Base-by-base conservation (phyloP, 257 asterid genomes). In the Solanum neorickii region DNA sequence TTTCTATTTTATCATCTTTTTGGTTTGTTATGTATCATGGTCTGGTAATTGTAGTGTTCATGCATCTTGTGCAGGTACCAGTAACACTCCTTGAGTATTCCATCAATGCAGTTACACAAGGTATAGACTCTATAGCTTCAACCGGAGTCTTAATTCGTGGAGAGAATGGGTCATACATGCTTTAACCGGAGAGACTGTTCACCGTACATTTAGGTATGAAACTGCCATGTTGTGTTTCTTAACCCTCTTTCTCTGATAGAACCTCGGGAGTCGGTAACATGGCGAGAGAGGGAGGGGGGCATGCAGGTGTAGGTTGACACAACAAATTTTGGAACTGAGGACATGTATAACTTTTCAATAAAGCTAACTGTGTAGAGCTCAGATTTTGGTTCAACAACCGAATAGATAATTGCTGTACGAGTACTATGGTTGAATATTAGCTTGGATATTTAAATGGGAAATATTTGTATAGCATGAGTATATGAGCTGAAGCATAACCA, bases 91-190 rank as follows among this genome's bases (percentile, higher is more conserved):
- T 93, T 0, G 98, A 94, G 93, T 95, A 97, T 89, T 90, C 98
- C 84, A 77, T 97, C 95, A 93, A 5, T 87, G 94, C 92, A 3
- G 98, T 97, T 83, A 94, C 94, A 44, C 96, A 95, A 94, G 98
- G 99, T 87, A 95, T 95, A 68, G 98, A 97, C 87, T 98, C 98
- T 84, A 92, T 95, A 88, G 96, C 98, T 62, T 87, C 96, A 21
- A 97, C 98, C 44, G 90, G 95, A 90, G 99, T 97, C 86, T 85
- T 93, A 73, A 94, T 97, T 87, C 94, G 95, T 66, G 98, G 91
- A 78, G 93, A 93, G 39, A 92, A 94, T 73, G 87, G 92, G 92
- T 74, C 89, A 86, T 11, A 88, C 91, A 94, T 88, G 97, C 98
- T 73, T 86, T 84, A 70, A 93, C 97, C 0, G 99, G 97, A 91